Percentiles rank a stretch among this genome's conserved stretches.
These are phyloP conservation scores for Elongisporangium prolatum DNA, from an alignment of 352 stramenopile species.

Conservation along the genomic window DNA sequence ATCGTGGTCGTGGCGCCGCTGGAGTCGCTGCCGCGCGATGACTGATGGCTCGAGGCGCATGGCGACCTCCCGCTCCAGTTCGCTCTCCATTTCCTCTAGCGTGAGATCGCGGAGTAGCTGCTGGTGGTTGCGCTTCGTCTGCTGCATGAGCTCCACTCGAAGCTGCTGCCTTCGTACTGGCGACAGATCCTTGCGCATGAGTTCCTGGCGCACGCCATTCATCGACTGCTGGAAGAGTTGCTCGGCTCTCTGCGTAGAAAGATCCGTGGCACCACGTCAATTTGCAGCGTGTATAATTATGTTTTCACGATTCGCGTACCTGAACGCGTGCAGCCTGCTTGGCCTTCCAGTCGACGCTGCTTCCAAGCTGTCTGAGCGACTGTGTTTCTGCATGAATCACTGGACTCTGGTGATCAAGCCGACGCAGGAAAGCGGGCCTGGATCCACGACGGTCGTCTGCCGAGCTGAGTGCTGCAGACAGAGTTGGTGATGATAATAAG, in stretches of 20 bases:
- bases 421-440: background rate
- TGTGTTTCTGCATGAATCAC: slow-evolving; percentile 47
- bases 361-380: slow-evolving; percentile 42
- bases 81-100: slow-evolving; percentile 55
- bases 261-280: background rate
- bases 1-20: slow-evolving; percentile 46
- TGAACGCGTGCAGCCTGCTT: slow-evolving; percentile 40
- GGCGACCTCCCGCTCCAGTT: slow-evolving; percentile 52
- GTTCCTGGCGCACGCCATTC: slow-evolving; percentile 37
- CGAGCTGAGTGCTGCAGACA: background rate
- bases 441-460: background rate
- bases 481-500: background rate
- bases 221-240: slow-evolving; percentile 43
- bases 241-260: slow-evolving; percentile 36
- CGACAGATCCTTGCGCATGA: slow-evolving; percentile 39
- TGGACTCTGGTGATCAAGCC: slow-evolving; percentile 2
- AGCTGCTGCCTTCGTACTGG: slow-evolving; percentile 22
- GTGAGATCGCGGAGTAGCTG: slow-evolving; percentile 48
- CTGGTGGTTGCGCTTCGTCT: slow-evolving; percentile 54
- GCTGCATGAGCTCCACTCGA: slow-evolving; percentile 56
- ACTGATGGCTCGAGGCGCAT: slow-evolving; percentile 39
- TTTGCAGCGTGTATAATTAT: background rate
- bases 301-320: too few relatives aligned
- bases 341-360: slow-evolving; percentile 41
- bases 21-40: slow-evolving; percentile 39